Percentiles rank a stretch among this genome's conserved stretches.
Evolutionary conservation across 2,329 filamentous ascomycete species (phyloP).

Genomic region (Macrophomina pseudophaseolina): DNA sequence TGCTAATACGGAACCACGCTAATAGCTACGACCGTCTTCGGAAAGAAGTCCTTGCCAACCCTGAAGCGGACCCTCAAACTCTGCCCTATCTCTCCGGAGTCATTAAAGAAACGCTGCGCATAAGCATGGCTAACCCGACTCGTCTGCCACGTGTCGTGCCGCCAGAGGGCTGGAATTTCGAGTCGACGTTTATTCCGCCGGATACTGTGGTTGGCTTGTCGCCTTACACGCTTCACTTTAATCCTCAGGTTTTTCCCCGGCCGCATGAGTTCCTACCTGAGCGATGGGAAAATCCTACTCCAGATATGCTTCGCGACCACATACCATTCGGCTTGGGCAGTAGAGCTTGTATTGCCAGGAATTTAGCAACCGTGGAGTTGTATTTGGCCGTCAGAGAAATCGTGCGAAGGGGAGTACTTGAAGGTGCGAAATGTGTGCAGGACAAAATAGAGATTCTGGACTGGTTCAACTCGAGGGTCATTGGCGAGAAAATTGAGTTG

Average conservation of each 20-base stretch:
- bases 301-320: constrained; percentile 41
- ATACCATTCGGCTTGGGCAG: constrained; percentile 41
- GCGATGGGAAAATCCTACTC: constrained; percentile 36
- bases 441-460: constrained; percentile 57
- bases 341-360: constrained; percentile 40
- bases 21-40: constrained; percentile 43
- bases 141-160: constrained; percentile 34
- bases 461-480: constrained; percentile 62
- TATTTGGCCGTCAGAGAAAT: constrained; percentile 46
- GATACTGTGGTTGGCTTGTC: constrained; percentile 38
- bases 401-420: constrained; percentile 50
- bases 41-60: constrained; percentile 39
- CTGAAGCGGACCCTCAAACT: constrained; percentile 30
- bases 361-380: constrained; percentile 38
- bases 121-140: constrained; percentile 37
- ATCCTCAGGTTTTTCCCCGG: constrained; percentile 34
- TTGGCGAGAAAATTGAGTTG: constrained; percentile 55
- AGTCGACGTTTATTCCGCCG: constrained; percentile 34
- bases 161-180: constrained; percentile 19
- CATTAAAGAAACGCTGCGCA: constrained; percentile 40
- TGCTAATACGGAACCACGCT: not conserved
- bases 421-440: constrained; percentile 47
- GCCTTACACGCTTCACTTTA: constrained; percentile 34
- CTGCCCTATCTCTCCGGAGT: constrained; percentile 41
- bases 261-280: constrained; percentile 34